Conservation (phyloP, 1,139 yeast genomes). For the Yamadazyma aaseri region DNA sequence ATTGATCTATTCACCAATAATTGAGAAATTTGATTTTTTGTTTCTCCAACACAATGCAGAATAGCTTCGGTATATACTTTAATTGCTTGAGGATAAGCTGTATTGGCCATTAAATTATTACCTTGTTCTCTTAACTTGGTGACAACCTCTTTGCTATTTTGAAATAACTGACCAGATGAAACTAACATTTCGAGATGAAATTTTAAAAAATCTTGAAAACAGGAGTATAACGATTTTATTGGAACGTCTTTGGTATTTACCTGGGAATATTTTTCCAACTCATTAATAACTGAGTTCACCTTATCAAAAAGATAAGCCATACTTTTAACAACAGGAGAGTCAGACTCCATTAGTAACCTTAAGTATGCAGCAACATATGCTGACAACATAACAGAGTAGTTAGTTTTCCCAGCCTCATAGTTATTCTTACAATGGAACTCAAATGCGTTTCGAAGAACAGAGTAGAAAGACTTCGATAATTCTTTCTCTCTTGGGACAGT, state of each 20-base stretch:
- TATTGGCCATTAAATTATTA: constrained; percentile 39
- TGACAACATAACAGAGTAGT: constrained; percentile 8
- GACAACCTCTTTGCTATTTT: constrained; percentile 9
- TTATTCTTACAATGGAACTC: constrained; percentile 7
- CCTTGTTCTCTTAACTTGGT: constrained; percentile 38
- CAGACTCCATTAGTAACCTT: constrained; percentile 3
- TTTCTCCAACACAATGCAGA: constrained; percentile 18
- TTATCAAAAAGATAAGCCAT: constrained; percentile 9
- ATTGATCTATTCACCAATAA: constrained; percentile 41
- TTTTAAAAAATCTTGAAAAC: constrained; percentile 10
- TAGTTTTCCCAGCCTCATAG: not conserved
- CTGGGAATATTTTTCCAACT: constrained; percentile 9
- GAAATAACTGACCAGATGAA: not conserved
- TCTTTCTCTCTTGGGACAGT: constrained; percentile 15
- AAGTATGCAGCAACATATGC: constrained; percentile 12
- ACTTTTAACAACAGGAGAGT: constrained; percentile 8
- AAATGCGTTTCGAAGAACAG: constrained; percentile 17
- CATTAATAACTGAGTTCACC: constrained; percentile 8
- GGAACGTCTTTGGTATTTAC: constrained; percentile 6
- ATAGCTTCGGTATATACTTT: constrained; percentile 41
- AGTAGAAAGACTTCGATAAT: constrained; percentile 17
- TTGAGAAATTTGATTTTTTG: constrained; percentile 28
- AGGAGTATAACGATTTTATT: constrained; percentile 10
- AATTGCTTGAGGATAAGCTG: constrained; percentile 43
- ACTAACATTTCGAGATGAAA: constrained; percentile 13